Conservation (phyloP, 2,329 filamentous ascomycete genomes). For the Stagonosporopsis vannaccii region DNA sequence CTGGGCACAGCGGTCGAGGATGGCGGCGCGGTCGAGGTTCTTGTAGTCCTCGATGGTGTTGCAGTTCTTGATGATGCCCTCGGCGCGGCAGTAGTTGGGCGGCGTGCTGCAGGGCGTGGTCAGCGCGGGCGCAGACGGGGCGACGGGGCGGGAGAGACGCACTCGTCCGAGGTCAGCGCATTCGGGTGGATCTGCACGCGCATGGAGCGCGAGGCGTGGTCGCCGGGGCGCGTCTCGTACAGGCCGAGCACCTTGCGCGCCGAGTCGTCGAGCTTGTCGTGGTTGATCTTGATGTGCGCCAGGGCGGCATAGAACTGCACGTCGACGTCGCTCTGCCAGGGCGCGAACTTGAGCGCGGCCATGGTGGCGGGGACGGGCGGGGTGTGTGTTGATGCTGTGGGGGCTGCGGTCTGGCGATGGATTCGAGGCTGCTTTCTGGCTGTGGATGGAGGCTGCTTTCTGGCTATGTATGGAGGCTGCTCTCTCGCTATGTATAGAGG, state of each 20-base stretch:
- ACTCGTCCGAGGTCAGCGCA: constrained; percentile 84
- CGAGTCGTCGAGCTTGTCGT: constrained; percentile 96
- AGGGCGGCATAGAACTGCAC: constrained; percentile 92
- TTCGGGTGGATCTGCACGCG: constrained; percentile 90
- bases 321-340: constrained; percentile 93
- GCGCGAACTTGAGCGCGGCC: constrained; percentile 74
- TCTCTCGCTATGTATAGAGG: no score
- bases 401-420: neutral
- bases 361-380: constrained; percentile 32
- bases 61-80: constrained; percentile 93
- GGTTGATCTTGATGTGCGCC: constrained; percentile 92
- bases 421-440: no score
- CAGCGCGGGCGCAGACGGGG: constrained; percentile 10
- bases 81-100: constrained; percentile 72
- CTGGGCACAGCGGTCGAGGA: constrained; percentile 79
- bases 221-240: constrained; percentile 80
- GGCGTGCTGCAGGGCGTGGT: constrained; percentile 34
- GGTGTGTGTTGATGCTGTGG: constrained; percentile 4
- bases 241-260: constrained; percentile 84
- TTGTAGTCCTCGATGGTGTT: constrained; percentile 96
- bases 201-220: constrained; percentile 77
- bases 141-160: constrained; percentile 50
- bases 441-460: no score
- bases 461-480: no score
- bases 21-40: constrained; percentile 77